phyloP scores from a whole-genome alignment of 2,329 filamentous ascomycete species.

The Colletotrichum navitas region DNA sequence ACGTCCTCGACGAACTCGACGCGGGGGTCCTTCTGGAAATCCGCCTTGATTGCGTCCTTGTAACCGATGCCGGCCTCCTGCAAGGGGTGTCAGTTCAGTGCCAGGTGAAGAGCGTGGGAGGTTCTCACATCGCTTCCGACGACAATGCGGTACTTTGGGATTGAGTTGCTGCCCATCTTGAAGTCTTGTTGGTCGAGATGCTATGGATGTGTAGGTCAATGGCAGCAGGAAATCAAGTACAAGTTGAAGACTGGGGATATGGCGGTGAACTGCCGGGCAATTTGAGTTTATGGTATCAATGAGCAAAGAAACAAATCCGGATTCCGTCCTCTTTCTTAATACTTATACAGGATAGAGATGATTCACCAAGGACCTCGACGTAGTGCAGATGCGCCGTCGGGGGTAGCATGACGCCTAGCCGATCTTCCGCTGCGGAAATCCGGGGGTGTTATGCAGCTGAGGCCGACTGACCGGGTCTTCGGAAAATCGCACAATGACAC shows the following conservation, averaged over 20 bases:
- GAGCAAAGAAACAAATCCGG: background rate
- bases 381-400: background rate
- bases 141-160: slow-evolving; percentile 63
- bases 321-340: background rate
- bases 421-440: slow-evolving; percentile 41
- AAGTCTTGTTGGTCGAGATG: background rate
- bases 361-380: background rate
- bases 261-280: background rate
- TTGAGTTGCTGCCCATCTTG: slow-evolving; percentile 44
- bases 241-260: too few species aligned
- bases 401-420: background rate
- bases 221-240: background rate
- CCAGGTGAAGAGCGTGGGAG: background rate
- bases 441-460: slow-evolving; percentile 19
- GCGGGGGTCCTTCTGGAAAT: slow-evolving; percentile 75
- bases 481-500: slow-evolving; percentile 24
- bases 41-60: slow-evolving; percentile 81
- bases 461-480: slow-evolving; percentile 14
- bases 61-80: slow-evolving; percentile 81
- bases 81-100: background rate
- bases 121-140: slow-evolving; percentile 66
- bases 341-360: slow-evolving; percentile 3
- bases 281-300: background rate
- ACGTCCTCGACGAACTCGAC: slow-evolving; percentile 80
- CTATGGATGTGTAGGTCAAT: background rate